phyloP scores from a whole-genome alignment of 2,329 filamentous ascomycete species.

The Pseudogymnoascus sp. region DNA sequence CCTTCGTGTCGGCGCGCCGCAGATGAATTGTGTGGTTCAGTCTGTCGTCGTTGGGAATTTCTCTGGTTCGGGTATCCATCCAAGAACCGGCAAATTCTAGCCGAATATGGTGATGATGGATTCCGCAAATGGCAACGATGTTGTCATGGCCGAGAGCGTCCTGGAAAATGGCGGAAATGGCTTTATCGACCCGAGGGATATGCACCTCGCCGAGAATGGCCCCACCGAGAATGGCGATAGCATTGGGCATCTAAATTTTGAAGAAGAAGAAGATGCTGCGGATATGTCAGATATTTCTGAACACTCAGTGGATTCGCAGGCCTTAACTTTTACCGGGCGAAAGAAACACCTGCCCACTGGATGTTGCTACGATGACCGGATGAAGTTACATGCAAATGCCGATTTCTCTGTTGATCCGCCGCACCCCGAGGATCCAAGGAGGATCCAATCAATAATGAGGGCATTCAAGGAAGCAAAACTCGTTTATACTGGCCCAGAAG shows the following conservation, averaged over 20 bases:
- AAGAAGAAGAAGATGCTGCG: not conserved
- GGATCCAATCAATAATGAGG: slow-evolving; percentile 89
- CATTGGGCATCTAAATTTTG: not conserved
- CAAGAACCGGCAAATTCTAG: not conserved
- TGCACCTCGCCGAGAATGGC: not conserved
- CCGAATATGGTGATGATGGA: slow-evolving; percentile 7
- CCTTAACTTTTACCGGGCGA: not conserved
- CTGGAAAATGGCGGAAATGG: not conserved
- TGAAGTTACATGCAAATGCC: slow-evolving; percentile 90
- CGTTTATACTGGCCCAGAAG: slow-evolving; percentile 53
- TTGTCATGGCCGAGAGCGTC: not conserved
- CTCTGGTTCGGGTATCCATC: not conserved
- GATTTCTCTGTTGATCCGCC: slow-evolving; percentile 65
- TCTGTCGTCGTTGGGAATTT: not conserved
- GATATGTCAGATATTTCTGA: not conserved
- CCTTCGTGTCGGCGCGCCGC: not conserved
- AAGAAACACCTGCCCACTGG: slow-evolving; percentile 51
- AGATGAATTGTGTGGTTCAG: not conserved
- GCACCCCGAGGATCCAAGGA: slow-evolving; percentile 87
- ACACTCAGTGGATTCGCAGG: not conserved
- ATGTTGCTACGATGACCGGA: slow-evolving; percentile 83
- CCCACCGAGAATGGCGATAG: not conserved
- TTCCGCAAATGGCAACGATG: not conserved
- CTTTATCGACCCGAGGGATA: not conserved
- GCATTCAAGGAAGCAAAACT: slow-evolving; percentile 76